Conservation (phyloP, 768 basidiomycete species). For the Trametes gibbosa region DNA sequence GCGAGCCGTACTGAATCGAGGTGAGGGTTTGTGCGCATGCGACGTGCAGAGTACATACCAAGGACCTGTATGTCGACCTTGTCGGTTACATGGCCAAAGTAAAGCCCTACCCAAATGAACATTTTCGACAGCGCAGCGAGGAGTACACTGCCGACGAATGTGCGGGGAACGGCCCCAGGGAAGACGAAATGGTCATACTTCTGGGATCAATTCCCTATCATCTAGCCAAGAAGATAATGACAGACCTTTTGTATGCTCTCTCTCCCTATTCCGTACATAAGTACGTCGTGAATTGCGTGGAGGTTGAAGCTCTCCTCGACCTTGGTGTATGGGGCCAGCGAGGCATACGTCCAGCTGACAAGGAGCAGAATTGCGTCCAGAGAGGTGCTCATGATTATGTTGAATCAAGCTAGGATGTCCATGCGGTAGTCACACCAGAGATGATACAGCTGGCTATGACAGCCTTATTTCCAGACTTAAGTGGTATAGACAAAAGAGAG, state of each 20-base stretch:
- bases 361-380: constrained; percentile 52
- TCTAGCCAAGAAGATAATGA: neutral
- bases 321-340: constrained; percentile 87
- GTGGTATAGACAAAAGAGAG: neutral
- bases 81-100: constrained; percentile 42
- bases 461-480: no score
- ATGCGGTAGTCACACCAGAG: neutral
- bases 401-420: neutral
- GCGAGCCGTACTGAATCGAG: constrained; percentile 61
- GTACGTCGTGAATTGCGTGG: constrained; percentile 85
- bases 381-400: constrained; percentile 31
- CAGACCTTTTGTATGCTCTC: constrained; percentile 49
- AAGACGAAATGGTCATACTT: constrained; percentile 92
- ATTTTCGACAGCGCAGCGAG: constrained; percentile 60
- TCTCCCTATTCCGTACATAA: constrained; percentile 64
- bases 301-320: constrained; percentile 98
- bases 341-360: constrained; percentile 62
- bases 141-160: constrained; percentile 75
- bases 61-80: constrained; percentile 73
- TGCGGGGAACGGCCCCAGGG: constrained; percentile 85
- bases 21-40: neutral
- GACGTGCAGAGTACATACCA: constrained; percentile 42
- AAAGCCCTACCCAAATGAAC: constrained; percentile 40
- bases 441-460: no score
- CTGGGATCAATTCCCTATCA: neutral